Conservation (phyloP, 176 grass and related monocot genomes). For the Bolboschoenus planiculmis region DNA sequence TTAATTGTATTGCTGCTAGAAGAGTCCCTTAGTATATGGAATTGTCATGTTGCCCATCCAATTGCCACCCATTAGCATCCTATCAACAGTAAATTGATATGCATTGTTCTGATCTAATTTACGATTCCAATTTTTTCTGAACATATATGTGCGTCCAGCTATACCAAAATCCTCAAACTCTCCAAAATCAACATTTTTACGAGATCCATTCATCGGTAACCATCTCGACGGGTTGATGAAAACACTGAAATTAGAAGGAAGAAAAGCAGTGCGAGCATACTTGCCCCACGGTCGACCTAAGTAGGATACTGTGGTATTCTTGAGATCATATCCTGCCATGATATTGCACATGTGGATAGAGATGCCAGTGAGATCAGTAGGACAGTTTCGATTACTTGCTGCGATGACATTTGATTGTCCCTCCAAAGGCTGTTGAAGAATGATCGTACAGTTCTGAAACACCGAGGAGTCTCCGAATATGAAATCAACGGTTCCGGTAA, state of each 20-base stretch:
- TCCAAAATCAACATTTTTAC: background rate
- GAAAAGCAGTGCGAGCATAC: conserved; percentile 46
- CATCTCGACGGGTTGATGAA: conserved; percentile 46
- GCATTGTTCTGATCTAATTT: background rate
- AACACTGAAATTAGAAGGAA: conserved; percentile 37
- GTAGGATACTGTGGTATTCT: conserved; percentile 13
- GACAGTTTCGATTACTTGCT: conserved; percentile 33
- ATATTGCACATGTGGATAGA: conserved; percentile 69
- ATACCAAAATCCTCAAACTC: background rate
- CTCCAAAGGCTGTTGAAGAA: background rate
- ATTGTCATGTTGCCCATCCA: conserved; percentile 1
- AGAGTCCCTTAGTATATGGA: background rate
- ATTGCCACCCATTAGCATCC: background rate
- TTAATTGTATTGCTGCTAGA: background rate
- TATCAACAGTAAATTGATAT: background rate
- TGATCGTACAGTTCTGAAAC: conserved; percentile 1
- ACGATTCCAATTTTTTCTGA: background rate
- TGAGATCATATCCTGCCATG: conserved; percentile 37
- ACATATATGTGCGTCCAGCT: background rate
- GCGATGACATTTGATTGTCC: background rate
- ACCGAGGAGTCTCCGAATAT: conserved; percentile 6
- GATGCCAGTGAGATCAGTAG: conserved; percentile 43
- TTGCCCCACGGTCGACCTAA: conserved; percentile 61
- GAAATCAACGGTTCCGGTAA: conserved; percentile 11
- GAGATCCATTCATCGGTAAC: conserved; percentile 41